Conservation (phyloP, 2,329 filamentous ascomycete genomes). For the Penicillium sp. region DNA sequence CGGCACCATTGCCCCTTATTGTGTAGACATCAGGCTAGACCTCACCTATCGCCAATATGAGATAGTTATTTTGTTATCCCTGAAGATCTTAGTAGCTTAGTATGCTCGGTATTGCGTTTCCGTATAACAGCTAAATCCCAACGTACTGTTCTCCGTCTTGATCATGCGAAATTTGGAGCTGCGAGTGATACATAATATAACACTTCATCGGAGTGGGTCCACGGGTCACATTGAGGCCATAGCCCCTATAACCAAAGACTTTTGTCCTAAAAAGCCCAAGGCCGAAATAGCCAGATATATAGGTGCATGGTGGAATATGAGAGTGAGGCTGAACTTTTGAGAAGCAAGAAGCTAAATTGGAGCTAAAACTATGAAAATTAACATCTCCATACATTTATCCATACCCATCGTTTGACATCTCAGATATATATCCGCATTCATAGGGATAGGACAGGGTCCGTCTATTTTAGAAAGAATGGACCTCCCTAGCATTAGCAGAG, state of each 20-base stretch:
- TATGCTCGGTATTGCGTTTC: neutral
- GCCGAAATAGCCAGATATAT: neutral
- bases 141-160: neutral
- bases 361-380: too few relatives aligned
- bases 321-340: too few relatives aligned
- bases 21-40: neutral
- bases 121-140: neutral
- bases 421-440: too few relatives aligned
- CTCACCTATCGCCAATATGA: neutral
- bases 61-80: too few relatives aligned
- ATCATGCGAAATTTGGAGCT: neutral
- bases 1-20: neutral
- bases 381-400: too few relatives aligned
- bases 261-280: neutral
- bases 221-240: neutral
- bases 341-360: neutral
- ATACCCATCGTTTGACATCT: too few relatives aligned
- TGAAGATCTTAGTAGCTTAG: too few relatives aligned
- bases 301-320: neutral
- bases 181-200: neutral
- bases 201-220: neutral
- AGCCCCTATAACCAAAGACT: neutral
- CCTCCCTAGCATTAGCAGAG: neutral
- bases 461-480: too few relatives aligned
- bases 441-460: too few relatives aligned